These are phyloP conservation scores for Backusella australiensis DNA, from an alignment of 192 early-diverging fungal species.

Conservation along the genomic window DNA sequence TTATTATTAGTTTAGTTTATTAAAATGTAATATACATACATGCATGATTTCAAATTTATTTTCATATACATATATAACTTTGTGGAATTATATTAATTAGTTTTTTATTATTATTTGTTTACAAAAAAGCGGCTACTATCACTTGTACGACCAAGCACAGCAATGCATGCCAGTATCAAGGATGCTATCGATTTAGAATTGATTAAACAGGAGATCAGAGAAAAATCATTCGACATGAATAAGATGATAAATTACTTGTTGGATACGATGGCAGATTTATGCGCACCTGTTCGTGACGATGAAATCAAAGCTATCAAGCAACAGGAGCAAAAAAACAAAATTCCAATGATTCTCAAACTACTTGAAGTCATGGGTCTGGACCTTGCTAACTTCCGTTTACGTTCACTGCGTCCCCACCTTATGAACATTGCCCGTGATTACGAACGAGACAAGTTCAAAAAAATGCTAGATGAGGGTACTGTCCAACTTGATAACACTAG, in stretches of 20 bases:
- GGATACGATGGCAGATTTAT: constrained; percentile 63
- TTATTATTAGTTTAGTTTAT: background rate
- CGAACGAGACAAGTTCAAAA: constrained; percentile 66
- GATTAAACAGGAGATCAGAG: constrained; percentile 62
- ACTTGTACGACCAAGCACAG: constrained; percentile 57
- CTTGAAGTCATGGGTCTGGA: constrained; percentile 84
- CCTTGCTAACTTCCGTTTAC: constrained; percentile 71
- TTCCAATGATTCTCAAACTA: constrained; percentile 51
- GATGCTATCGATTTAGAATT: constrained; percentile 73
- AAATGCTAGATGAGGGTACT: constrained; percentile 43
- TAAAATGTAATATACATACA: background rate
- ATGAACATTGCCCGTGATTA: constrained; percentile 71
- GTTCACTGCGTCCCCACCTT: constrained; percentile 64
- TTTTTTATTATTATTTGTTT: constrained; percentile 23
- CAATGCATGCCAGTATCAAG: constrained; percentile 53
- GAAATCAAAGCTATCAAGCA: constrained; percentile 36
- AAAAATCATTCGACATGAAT: constrained; percentile 57
- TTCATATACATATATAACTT: background rate
- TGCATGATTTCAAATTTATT: background rate
- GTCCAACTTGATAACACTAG: constrained; percentile 51
- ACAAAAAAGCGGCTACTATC: constrained; percentile 48
- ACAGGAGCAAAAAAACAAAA: constrained; percentile 45
- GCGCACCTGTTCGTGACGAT: constrained; percentile 76
- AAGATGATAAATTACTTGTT: constrained; percentile 48
- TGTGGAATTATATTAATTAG: background rate